These are phyloP conservation scores for Moelleriella libera DNA, from an alignment of 2,329 filamentous ascomycete species.

Conservation along the genomic window DNA sequence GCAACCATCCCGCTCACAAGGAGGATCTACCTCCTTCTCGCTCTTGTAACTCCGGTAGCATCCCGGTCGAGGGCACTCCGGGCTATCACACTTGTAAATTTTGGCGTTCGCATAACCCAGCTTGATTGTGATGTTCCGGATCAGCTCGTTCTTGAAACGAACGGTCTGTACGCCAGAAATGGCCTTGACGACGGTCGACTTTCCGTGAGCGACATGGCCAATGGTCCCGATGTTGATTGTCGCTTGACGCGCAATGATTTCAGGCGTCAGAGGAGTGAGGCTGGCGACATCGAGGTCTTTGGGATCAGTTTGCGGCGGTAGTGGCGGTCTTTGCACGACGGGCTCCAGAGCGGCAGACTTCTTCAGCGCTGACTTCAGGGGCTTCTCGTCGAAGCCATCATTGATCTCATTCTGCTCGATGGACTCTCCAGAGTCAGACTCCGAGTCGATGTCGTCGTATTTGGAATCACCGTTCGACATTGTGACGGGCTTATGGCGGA, in stretches of 20 bases:
- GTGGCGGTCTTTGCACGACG: slow-evolving; percentile 35
- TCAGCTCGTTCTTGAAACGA: slow-evolving; percentile 98
- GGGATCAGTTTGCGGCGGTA: slow-evolving; percentile 86
- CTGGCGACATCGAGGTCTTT: slow-evolving; percentile 70
- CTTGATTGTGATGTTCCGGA: slow-evolving; percentile 99
- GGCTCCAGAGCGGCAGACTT: slow-evolving; percentile 44
- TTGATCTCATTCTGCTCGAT: slow-evolving; percentile 42
- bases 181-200: slow-evolving; percentile 97
- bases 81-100: slow-evolving; percentile 96
- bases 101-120: slow-evolving; percentile 98
- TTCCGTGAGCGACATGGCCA: slow-evolving; percentile 96
- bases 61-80: slow-evolving; percentile 78
- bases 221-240: slow-evolving; percentile 99
- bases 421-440: slow-evolving; percentile 53
- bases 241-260: slow-evolving; percentile 94
- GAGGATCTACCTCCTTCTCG: slow-evolving; percentile 95
- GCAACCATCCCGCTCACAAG: slow-evolving; percentile 89
- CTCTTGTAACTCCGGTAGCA: slow-evolving; percentile 98
- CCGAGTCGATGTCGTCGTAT: slow-evolving; percentile 62
- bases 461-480: slow-evolving; percentile 49
- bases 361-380: slow-evolving; percentile 77
- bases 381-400: slow-evolving; percentile 49
- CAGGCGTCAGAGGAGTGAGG: slow-evolving; percentile 76
- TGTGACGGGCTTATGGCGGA: slow-evolving; percentile 14
- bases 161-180: slow-evolving; percentile 98